Percentiles rank a stretch among this genome's conserved stretches.
Conservation (phyloP, 2,329 filamentous ascomycete genomes). For the Arthrobotrys iridis region DNA sequence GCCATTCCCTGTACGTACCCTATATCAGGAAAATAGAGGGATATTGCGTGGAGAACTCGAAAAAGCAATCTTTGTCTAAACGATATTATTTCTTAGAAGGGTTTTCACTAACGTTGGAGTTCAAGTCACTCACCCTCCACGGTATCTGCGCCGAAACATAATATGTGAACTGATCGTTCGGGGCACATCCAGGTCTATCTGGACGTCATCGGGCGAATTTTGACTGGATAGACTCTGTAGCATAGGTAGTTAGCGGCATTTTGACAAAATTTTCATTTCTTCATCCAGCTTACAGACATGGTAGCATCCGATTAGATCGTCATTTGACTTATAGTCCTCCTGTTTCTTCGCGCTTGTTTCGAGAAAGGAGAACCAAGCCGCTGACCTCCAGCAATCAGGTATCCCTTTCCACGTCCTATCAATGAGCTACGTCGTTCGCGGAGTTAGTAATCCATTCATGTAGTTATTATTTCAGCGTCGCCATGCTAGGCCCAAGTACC, state of each 20-base stretch:
- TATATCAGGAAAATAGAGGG: constrained; percentile 87
- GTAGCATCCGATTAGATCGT: constrained; percentile 71
- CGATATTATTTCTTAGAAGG: background rate
- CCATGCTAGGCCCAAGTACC: constrained; percentile 63
- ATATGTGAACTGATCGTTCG: constrained; percentile 94
- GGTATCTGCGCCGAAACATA: constrained; percentile 93
- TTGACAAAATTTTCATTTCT: background rate
- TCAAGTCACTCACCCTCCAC: constrained; percentile 70
- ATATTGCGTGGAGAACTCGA: constrained; percentile 88
- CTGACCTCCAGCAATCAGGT: constrained; percentile 90
- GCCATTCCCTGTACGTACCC: constrained; percentile 99
- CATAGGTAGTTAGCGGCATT: constrained; percentile 56
- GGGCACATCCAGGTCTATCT: constrained; percentile 97
- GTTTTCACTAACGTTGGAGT: constrained; percentile 25
- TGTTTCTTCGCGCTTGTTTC: constrained; percentile 76
- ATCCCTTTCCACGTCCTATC: constrained; percentile 98
- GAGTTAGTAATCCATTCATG: background rate
- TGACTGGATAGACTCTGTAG: constrained; percentile 78
- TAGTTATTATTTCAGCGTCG: background rate
- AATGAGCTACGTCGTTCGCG: constrained; percentile 70
- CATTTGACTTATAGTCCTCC: constrained; percentile 72
- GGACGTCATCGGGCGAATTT: constrained; percentile 87
- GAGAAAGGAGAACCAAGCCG: constrained; percentile 95
- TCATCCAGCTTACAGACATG: constrained; percentile 56
- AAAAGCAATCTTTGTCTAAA: constrained; percentile 78